phyloP scores from a whole-genome alignment of 2,329 filamentous ascomycete genomes.

The Penicillium sp. region DNA sequence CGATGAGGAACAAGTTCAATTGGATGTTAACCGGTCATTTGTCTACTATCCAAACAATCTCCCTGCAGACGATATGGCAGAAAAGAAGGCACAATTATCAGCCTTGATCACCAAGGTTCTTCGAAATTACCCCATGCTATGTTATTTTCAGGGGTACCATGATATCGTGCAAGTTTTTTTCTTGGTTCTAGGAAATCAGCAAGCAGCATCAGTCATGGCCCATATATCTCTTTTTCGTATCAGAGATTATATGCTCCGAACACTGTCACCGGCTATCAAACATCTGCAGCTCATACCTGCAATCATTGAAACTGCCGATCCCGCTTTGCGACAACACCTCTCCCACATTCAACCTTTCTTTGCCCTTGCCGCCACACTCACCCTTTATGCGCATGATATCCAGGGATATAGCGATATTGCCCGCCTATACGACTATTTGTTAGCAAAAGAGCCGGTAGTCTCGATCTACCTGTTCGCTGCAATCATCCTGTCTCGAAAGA shows the following conservation, averaged over 20 bases:
- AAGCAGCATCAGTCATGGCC: conserved; percentile 65
- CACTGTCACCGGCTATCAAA: conserved; percentile 73
- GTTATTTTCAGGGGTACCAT: conserved; percentile 98
- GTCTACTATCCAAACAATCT: conserved; percentile 88
- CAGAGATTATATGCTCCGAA: conserved; percentile 96
- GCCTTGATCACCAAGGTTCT: conserved; percentile 78
- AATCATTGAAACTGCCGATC: conserved; percentile 72
- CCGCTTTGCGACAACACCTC: conserved; percentile 71
- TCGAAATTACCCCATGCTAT: conserved; percentile 76
- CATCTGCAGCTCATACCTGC: conserved; percentile 87
- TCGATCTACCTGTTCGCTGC: conserved; percentile 89
- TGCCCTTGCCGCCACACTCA: conserved; percentile 87
- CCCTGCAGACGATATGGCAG: conserved; percentile 63
- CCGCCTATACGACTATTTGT: conserved; percentile 85
- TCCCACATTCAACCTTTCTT: conserved; percentile 82
- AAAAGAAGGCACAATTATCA: conserved; percentile 74
- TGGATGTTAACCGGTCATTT: conserved; percentile 96
- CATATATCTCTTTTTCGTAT: conserved; percentile 89
- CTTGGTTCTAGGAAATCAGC: conserved; percentile 69
- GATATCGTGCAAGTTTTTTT: conserved; percentile 97
- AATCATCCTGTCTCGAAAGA: conserved; percentile 76
- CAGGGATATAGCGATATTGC: conserved; percentile 85
- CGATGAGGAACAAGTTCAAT: conserved; percentile 86
- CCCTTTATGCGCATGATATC: conserved; percentile 95
- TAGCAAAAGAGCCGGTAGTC: conserved; percentile 84